Evolutionary conservation across 2,329 filamentous ascomycete species (phyloP).

Genomic region (Xylaria sp.): DNA sequence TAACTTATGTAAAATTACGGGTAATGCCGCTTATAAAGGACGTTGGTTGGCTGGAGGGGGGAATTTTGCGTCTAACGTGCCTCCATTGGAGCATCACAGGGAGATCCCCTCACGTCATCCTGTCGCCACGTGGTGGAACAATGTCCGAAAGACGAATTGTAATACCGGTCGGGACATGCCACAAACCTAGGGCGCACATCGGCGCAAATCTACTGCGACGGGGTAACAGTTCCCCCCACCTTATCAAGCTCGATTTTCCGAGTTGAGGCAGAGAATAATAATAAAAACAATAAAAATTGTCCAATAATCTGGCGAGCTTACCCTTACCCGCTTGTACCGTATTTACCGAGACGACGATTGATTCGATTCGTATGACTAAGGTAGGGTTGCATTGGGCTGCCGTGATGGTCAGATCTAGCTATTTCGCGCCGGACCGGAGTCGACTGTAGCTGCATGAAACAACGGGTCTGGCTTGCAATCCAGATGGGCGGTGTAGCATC

Average conservation of each 20-base stretch:
- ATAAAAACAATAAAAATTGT: not conserved
- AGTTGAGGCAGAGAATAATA: not conserved
- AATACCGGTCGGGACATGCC: not conserved
- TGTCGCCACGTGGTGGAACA: slow-evolving; percentile 33
- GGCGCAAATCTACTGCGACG: slow-evolving; percentile 21
- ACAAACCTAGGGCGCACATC: slow-evolving; percentile 16
- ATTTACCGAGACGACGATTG: slow-evolving; percentile 16
- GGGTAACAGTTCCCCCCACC: slow-evolving; percentile 17
- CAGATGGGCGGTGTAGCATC: slow-evolving; percentile 38
- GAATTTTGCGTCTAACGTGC: slow-evolving; percentile 22
- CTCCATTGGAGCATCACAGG: slow-evolving; percentile 8
- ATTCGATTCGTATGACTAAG: slow-evolving; percentile 26
- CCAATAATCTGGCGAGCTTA: not conserved
- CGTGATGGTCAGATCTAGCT: slow-evolving; percentile 36
- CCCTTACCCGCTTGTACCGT: not conserved
- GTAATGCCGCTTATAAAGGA: slow-evolving; percentile 1
- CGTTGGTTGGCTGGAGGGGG: slow-evolving; percentile 14
- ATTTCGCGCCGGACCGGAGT: slow-evolving; percentile 36
- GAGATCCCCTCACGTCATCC: slow-evolving; percentile 20
- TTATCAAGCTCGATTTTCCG: slow-evolving; percentile 14
- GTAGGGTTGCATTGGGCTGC: slow-evolving; percentile 38
- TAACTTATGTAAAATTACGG: not conserved
- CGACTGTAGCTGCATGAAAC: slow-evolving; percentile 36
- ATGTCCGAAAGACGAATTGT: slow-evolving; percentile 17
- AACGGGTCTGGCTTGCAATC: slow-evolving; percentile 29